phyloP scores from a whole-genome alignment of 2,329 filamentous ascomycete species.

The Gliomastix tumulicola region DNA sequence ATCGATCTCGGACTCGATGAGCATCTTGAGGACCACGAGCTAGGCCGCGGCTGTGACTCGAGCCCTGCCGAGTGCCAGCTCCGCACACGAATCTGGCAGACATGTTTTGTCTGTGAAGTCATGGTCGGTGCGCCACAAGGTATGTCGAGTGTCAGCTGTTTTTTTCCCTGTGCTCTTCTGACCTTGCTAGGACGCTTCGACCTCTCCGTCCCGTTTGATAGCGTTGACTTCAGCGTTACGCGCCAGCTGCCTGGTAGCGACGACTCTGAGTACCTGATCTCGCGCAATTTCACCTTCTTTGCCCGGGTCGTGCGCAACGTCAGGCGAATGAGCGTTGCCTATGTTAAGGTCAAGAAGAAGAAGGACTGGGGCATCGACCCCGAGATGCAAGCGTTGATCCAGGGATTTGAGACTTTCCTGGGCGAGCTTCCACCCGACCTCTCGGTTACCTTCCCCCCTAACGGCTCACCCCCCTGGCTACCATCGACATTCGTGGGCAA shows the following conservation, averaged over 20 bases:
- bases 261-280: constrained; percentile 68
- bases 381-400: constrained; percentile 72
- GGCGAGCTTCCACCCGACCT: constrained; percentile 72
- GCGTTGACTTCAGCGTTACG: constrained; percentile 67
- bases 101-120: constrained; percentile 75
- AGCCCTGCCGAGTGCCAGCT: constrained; percentile 69
- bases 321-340: constrained; percentile 67
- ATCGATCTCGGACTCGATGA: constrained; percentile 88
- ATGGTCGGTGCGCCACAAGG: constrained; percentile 95
- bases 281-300: constrained; percentile 78
- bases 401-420: constrained; percentile 69
- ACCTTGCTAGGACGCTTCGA: constrained; percentile 60
- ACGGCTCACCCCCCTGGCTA: constrained; percentile 77
- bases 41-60: constrained; percentile 63
- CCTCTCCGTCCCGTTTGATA: constrained; percentile 65
- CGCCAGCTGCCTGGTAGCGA: constrained; percentile 60
- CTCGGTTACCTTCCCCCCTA: constrained; percentile 67
- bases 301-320: constrained; percentile 72
- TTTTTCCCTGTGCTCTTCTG: background rate
- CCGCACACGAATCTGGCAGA: constrained; percentile 86
- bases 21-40: constrained; percentile 72
- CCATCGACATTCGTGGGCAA: constrained; percentile 85
- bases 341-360: constrained; percentile 65
- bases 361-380: constrained; percentile 86
- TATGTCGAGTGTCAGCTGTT: constrained; percentile 25